Evolutionary conservation across 2,329 filamentous ascomycete species (phyloP), one percentile per base, ranked within the genome.

Genomic region (Aspergillus sp.): DNA sequence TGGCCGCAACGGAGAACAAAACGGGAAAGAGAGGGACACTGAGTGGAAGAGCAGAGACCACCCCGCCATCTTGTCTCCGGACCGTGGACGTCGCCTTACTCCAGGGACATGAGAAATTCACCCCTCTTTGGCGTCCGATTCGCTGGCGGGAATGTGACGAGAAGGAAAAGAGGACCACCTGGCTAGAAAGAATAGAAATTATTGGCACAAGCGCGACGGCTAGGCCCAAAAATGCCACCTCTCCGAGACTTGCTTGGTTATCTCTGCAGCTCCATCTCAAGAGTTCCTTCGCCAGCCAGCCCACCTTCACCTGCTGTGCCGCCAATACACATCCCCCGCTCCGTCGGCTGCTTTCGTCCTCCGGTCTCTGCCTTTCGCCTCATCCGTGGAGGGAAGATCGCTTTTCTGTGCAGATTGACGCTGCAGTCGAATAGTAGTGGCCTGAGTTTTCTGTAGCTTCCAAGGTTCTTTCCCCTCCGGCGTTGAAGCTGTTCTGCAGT

Each of bases 271-370:
- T 49, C 48, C 25, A 25, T 52, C 48, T 31, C 49, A 52, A 19
- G 30, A 31, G 25, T 54, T 30, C 41, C 41, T 19, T 1, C 31
- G 34, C 34, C 34, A 41, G 34, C 34, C 34, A 41, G 34, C 9
- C 45, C 22, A 55, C 53, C 50, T n/a, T 52, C 23, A 43, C 49
- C 17, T 30, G 43, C 46, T 57, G 30, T 49, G 53, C 54, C 54
- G 23, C 54, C 47, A 60, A 52, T 52, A 28, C 51, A n/a, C 54
- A 23, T 19, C 57, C 53, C 54, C 59, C 54, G 49, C 54, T 57
- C 34, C 31, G 54, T 53, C 54, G 38, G 54, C 41, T 56, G 47
- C 53, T 22, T 22, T 60, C 22, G 23, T 56, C 25, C 43, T 60
- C 51, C 34, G 46, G 54, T 56, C 34, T 47, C 41, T 54, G 46